Conservation (phyloP, 2,329 filamentous ascomycete species). For the Trichoderma sp. region DNA sequence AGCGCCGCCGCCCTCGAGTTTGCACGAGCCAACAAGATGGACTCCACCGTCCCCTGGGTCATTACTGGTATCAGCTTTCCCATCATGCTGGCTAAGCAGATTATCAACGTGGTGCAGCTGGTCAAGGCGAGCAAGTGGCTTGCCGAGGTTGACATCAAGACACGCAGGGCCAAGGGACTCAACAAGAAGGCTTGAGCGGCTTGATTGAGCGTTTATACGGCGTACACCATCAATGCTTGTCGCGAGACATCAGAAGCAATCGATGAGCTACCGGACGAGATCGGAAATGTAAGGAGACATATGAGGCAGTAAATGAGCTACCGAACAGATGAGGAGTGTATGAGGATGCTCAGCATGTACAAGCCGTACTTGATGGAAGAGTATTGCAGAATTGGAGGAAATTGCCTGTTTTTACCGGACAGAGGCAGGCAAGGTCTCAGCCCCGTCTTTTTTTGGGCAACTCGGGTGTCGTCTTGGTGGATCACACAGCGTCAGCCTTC, state of each 20-base stretch:
- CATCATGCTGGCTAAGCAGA: conserved; percentile 88
- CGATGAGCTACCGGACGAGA: neutral
- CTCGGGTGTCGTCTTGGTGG: conserved; percentile 15
- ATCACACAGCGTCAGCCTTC: conserved; percentile 8
- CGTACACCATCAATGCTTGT: neutral
- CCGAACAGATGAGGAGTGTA: too few species aligned
- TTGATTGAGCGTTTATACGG: neutral
- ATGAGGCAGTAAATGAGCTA: neutral
- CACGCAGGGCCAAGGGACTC: conserved; percentile 58
- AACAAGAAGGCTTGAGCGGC: conserved; percentile 45
- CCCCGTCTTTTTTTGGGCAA: neutral
- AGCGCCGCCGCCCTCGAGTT: conserved; percentile 90
- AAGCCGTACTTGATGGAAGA: neutral
- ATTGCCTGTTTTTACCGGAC: neutral
- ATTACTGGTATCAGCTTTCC: conserved; percentile 79
- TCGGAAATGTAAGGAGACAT: neutral
- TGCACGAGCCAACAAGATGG: conserved; percentile 91
- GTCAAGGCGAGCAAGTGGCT: conserved; percentile 91
- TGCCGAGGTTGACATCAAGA: conserved; percentile 81
- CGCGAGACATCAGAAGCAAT: neutral
- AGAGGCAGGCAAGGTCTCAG: neutral
- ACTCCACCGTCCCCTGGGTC: conserved; percentile 67
- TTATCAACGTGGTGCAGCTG: conserved; percentile 91
- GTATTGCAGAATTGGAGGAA: neutral
- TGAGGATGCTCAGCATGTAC: too few species aligned